These are phyloP conservation scores for Xylaria castorea DNA, from an alignment of 495 filamentous ascomycete species.

Conservation along the genomic window DNA sequence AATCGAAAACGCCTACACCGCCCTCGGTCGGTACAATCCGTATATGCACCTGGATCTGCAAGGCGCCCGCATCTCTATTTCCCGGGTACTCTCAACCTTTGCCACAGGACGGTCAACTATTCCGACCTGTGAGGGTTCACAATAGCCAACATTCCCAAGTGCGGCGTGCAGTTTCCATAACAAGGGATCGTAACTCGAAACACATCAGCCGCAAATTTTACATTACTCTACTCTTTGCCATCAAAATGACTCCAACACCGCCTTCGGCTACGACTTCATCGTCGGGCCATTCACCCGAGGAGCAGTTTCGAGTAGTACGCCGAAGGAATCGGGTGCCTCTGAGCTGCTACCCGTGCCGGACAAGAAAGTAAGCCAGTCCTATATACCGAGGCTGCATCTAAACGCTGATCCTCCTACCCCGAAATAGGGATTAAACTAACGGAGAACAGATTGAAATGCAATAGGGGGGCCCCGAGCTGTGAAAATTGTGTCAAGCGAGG, in stretches of 20 bases:
- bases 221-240: not conserved
- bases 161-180: not conserved
- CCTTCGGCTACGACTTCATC: conserved; percentile 84
- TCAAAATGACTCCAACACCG: conserved; percentile 83
- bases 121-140: not conserved
- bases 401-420: conserved; percentile 18
- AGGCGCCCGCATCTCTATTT: not conserved
- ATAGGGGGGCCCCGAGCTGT: conserved; percentile 81
- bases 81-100: not conserved
- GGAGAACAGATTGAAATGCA: conserved; percentile 73
- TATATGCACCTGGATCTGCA: not conserved
- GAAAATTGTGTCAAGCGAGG: conserved; percentile 94
- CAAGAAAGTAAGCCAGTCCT: conserved; percentile 79
- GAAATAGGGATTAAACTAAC: conserved; percentile 35
- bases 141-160: not conserved
- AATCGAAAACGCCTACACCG: conserved; percentile 19
- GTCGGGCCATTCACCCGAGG: conserved; percentile 79
- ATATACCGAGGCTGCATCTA: conserved; percentile 27
- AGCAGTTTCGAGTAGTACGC: conserved; percentile 85
- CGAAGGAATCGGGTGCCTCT: conserved; percentile 95
- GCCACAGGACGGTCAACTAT: not conserved
- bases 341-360: conserved; percentile 91
- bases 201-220: not conserved
- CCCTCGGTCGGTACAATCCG: not conserved
- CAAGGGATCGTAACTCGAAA: not conserved